Base-by-base conservation (phyloP, 345 rosid genomes). In the Moricandia moricandioides region DNA sequence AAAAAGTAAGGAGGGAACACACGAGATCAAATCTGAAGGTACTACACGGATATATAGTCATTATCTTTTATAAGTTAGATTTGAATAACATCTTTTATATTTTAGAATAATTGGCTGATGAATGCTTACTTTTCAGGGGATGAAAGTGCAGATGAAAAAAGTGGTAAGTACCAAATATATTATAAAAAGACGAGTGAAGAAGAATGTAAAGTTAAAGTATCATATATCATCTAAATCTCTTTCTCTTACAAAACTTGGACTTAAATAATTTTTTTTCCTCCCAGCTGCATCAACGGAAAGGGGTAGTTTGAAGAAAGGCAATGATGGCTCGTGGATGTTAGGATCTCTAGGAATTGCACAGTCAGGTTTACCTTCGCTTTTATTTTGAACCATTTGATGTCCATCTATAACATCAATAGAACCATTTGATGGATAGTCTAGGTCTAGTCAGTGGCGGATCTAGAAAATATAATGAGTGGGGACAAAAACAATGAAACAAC, bases 331-430 rank as follows among this genome's bases (percentile, higher is more conserved):
- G 13, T 8, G 24, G 31, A 31, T 62, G 13, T 8, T 18, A 3
- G 75, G 8, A 47, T 45, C 67, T 31, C n/a, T 71, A 4, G 34
- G 47, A 45, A 30, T 72, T 62, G 26, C 7, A 71, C 52, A 51
- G 16, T 62, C 69, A 62, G 69, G 76, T 70, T 27, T n/a, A 31
- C 39, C 29, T 70, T 2, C 24, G 24, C n/a, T 21, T 21, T 21
- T 21, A 21, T 21, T 21, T 21, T 21, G 24, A 21, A 21, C 24
- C 2, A 21, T 21, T 21, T 21, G 24, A 21, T 21, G 24, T n/a
- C n/a, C n/a, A n/a, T n/a, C n/a, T n/a, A n/a, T n/a, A n/a, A n/a
- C n/a, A n/a, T n/a, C n/a, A n/a, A n/a, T n/a, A n/a, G 24, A 21
- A 21, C 24, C 2, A 21, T 21, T 21, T 21, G 24, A 21, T 21